phyloP scores from a whole-genome alignment of 192 early-diverging fungal genomes.

The Coemansia sp. region DNA sequence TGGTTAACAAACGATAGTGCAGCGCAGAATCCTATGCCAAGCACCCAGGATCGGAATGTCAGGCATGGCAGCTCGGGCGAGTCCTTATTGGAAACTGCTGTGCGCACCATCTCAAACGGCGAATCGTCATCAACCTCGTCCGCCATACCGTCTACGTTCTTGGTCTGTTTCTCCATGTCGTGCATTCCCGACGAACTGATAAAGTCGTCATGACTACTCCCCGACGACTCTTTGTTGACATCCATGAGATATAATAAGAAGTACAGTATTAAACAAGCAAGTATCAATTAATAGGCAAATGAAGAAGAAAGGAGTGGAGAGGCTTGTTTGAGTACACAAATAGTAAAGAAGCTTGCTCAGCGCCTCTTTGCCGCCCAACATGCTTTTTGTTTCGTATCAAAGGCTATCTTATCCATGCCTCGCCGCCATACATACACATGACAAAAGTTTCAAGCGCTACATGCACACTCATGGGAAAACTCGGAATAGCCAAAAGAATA shows the following conservation, averaged over 20 bases:
- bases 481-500: neutral
- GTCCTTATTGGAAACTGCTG: slow-evolving; percentile 68
- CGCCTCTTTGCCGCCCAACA: neutral
- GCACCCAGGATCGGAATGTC: slow-evolving; percentile 75
- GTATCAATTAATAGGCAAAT: neutral
- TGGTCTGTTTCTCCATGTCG: slow-evolving; percentile 10
- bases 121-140: slow-evolving; percentile 35
- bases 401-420: neutral
- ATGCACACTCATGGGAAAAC: neutral
- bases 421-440: neutral
- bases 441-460: neutral
- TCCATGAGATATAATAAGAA: neutral
- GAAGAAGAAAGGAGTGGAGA: neutral
- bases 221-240: neutral
- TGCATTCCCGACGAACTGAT: neutral
- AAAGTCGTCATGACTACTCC: neutral
- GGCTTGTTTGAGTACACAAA: neutral
- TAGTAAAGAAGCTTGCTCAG: neutral
- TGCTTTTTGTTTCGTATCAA: neutral
- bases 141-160: neutral
- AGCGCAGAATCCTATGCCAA: slow-evolving; percentile 66
- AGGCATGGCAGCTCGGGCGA: slow-evolving; percentile 63
- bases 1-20: slow-evolving; percentile 71
- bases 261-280: neutral
- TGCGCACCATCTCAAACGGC: slow-evolving; percentile 73